A percentile compares a stretch with the other conserved stretches of the same genome.
phyloP scores from a whole-genome alignment of 140 eudicot species.

The Cichorium intybus region DNA sequence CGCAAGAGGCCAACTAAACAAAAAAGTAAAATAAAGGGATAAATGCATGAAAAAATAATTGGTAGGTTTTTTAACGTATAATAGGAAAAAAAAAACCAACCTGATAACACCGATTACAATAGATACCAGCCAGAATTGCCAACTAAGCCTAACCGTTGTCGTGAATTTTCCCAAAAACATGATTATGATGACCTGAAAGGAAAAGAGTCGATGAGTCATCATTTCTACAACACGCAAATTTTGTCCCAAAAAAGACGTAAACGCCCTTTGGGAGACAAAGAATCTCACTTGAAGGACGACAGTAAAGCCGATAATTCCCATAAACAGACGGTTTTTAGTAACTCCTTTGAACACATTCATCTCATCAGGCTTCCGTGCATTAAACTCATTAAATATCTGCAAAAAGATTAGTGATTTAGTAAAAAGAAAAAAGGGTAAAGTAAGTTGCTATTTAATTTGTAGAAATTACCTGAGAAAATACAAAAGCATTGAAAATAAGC shows the following conservation, averaged over 20 bases:
- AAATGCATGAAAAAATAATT: background rate
- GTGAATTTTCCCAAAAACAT: conserved; percentile 85
- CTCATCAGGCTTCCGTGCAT: conserved; percentile 93
- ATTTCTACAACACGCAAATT: conserved; percentile 8
- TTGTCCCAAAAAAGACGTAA: background rate
- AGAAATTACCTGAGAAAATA: conserved; percentile 61
- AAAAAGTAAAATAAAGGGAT: too few relatives aligned
- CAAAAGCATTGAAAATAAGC: conserved; percentile 82
- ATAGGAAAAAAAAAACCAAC: conserved; percentile 36
- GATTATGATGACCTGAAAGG: conserved; percentile 56
- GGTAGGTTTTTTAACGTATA: too few relatives aligned
- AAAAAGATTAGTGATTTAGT: too few relatives aligned
- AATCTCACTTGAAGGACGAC: conserved; percentile 65
- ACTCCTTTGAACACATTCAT: conserved; percentile 75
- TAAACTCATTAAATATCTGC: conserved; percentile 85
- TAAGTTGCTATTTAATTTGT: too few relatives aligned
- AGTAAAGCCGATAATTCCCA: conserved; percentile 65
- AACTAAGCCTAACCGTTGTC: conserved; percentile 68
- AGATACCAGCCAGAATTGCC: conserved; percentile 85
- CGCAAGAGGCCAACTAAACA: conserved; percentile 99
- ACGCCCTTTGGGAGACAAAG: background rate
- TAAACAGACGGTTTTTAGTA: conserved; percentile 67
- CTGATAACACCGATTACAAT: conserved; percentile 62
- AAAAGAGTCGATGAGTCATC: background rate
- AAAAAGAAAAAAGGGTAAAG: too few relatives aligned